Evolutionary conservation across 2,329 filamentous ascomycete species (phyloP).

Genomic region (Hypomyces rosellus): DNA sequence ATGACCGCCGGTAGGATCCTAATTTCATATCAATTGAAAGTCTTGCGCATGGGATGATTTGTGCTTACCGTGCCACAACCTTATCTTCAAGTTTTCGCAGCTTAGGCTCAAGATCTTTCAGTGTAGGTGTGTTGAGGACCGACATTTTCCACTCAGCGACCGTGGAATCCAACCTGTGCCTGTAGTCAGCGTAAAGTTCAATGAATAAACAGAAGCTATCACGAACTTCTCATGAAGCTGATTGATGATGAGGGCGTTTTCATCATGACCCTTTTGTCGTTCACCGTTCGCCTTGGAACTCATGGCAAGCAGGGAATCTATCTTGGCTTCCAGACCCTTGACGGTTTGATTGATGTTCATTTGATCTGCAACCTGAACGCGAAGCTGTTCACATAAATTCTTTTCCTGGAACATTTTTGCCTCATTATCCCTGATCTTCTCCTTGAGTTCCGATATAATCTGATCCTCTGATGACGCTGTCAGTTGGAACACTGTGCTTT

Average conservation of each 20-base stretch:
- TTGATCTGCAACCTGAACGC: conserved; percentile 13
- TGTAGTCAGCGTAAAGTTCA: neutral
- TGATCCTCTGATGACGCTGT: conserved; percentile 17
- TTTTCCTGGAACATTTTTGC: conserved; percentile 5
- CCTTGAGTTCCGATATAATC: conserved; percentile 18
- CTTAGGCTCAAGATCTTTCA: conserved; percentile 1
- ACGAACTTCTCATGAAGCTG: conserved; percentile 17
- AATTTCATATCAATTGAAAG: neutral
- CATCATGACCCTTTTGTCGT: conserved; percentile 1
- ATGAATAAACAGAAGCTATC: neutral
- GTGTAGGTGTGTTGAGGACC: conserved; percentile 1
- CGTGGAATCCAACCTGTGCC: conserved; percentile 4
- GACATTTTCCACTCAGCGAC: neutral
- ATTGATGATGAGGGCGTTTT: conserved; percentile 3
- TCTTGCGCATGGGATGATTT: neutral
- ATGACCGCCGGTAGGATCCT: conserved; percentile 2
- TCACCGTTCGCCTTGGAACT: conserved; percentile 6
- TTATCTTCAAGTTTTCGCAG: neutral
- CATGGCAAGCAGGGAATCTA: conserved; percentile 15
- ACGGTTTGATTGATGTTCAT: conserved; percentile 10
- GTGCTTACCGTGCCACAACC: conserved; percentile 3
- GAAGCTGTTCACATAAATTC: conserved; percentile 7
- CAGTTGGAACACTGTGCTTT: neutral
- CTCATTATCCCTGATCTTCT: conserved; percentile 17
- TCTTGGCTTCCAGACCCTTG: conserved; percentile 13